phyloP scores from a whole-genome alignment of 371 early-diverging fungal species.

The Mucor indicus region DNA sequence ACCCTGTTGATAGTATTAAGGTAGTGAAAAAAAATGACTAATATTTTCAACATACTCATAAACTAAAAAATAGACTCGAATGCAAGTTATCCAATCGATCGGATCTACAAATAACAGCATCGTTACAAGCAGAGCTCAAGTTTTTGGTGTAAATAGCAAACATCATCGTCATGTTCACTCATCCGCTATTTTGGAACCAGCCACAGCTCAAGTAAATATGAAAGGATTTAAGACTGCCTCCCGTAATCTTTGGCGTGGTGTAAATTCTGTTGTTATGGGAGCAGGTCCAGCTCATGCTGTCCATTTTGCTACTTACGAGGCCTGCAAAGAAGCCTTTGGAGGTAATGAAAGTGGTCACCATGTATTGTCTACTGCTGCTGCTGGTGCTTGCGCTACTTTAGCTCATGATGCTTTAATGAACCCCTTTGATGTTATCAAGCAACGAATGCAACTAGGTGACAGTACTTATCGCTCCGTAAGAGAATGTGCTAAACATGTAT shows the following conservation, averaged over 20 bases:
- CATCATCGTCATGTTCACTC: conserved; percentile 15
- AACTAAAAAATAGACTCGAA: conserved; percentile 63
- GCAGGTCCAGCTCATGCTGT: conserved; percentile 95
- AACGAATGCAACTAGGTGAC: conserved; percentile 87
- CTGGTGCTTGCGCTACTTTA: conserved; percentile 87
- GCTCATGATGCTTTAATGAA: conserved; percentile 85
- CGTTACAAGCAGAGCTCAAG: conserved; percentile 1
- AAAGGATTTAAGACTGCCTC: conserved; percentile 11
- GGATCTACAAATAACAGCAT: background rate
- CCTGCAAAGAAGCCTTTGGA: conserved; percentile 72
- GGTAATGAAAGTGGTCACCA: conserved; percentile 48
- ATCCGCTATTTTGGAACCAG: conserved; percentile 5
- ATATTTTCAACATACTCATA: background rate
- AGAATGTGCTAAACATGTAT: conserved; percentile 64
- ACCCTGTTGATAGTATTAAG: conserved; percentile 91
- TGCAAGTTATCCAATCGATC: conserved; percentile 70
- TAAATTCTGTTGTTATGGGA: conserved; percentile 82
- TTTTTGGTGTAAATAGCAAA: conserved; percentile 2
- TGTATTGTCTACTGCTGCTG: conserved; percentile 63
- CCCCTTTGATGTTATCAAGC: conserved; percentile 93
- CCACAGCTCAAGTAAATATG: background rate
- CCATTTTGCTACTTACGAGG: conserved; percentile 90
- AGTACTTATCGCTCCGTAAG: conserved; percentile 57
- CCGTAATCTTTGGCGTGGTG: conserved; percentile 84
- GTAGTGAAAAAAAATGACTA: conserved; percentile 32